Conservation (phyloP, 2,329 filamentous ascomycete genomes). For the Beauveria sp. region DNA sequence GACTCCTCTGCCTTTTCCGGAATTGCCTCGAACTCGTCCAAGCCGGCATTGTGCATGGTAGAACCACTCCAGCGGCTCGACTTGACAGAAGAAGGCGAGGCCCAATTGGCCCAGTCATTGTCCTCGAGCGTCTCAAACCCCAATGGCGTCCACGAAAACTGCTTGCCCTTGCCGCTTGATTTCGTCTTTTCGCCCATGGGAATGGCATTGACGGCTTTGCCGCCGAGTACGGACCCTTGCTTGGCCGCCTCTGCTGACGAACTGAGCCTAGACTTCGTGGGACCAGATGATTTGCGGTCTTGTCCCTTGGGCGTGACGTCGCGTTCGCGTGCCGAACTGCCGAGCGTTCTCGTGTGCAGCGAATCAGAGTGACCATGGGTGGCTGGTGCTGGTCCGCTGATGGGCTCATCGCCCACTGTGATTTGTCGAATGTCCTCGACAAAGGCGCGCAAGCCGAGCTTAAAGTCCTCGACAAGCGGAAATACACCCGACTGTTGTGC, state of each 20-base stretch:
- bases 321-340: constrained; percentile 15
- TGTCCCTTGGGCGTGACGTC: constrained; percentile 16
- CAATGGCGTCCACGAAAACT: constrained; percentile 53
- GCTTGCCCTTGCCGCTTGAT: constrained; percentile 35
- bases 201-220: constrained; percentile 15
- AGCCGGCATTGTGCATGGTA: constrained; percentile 36
- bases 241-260: constrained; percentile 33
- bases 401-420: constrained; percentile 87
- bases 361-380: constrained; percentile 20
- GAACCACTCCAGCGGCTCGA: constrained; percentile 58
- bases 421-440: constrained; percentile 92
- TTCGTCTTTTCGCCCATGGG: constrained; percentile 28
- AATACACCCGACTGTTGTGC: constrained; percentile 45
- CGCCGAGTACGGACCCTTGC: constrained; percentile 16
- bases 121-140: constrained; percentile 51
- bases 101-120: constrained; percentile 60
- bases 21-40: constrained; percentile 37
- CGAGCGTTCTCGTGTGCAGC: not conserved
- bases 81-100: constrained; percentile 45
- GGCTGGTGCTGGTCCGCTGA: constrained; percentile 40
- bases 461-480: constrained; percentile 83
- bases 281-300: constrained; percentile 39
- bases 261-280: constrained; percentile 34
- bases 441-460: constrained; percentile 85
- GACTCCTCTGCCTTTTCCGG: constrained; percentile 41